phyloP scores from a whole-genome alignment of 2,329 filamentous ascomycete genomes.

The Elsinoe australis region DNA sequence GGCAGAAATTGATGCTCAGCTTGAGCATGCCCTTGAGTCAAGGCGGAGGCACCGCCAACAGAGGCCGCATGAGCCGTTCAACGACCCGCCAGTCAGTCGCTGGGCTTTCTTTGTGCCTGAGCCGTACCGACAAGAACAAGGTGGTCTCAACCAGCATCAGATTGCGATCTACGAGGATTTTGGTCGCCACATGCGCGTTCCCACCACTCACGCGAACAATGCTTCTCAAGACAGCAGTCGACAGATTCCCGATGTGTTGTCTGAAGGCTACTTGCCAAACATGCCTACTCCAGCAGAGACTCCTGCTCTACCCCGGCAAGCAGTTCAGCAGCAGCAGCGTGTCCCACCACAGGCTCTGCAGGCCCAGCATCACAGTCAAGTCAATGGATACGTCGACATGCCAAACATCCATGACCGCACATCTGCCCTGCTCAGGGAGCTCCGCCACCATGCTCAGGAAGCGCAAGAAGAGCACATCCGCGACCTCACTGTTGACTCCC shows the following conservation, averaged over 20 bases:
- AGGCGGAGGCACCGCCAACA: slow-evolving; percentile 68
- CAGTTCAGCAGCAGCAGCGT: slow-evolving; percentile 42
- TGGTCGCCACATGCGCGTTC: slow-evolving; percentile 67
- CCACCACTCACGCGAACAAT: slow-evolving; percentile 46
- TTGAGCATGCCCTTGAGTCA: slow-evolving; percentile 70
- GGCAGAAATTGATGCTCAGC: slow-evolving; percentile 89
- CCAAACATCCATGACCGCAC: slow-evolving; percentile 47
- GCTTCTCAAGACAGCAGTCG: slow-evolving; percentile 52
- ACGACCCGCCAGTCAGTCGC: slow-evolving; percentile 69
- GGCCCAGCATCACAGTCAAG: slow-evolving; percentile 37
- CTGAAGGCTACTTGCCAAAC: slow-evolving; percentile 56
- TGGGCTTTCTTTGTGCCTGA: slow-evolving; percentile 93
- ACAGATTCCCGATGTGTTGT: slow-evolving; percentile 55
- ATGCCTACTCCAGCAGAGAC: slow-evolving; percentile 56
- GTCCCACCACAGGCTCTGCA: slow-evolving; percentile 30
- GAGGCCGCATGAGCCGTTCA: slow-evolving; percentile 74
- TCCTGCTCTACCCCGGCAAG: slow-evolving; percentile 53
- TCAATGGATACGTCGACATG: slow-evolving; percentile 55
- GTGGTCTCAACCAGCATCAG: slow-evolving; percentile 81
- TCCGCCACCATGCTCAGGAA: slow-evolving; percentile 50
- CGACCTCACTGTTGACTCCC: slow-evolving; percentile 48
- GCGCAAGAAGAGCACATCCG: slow-evolving; percentile 51
- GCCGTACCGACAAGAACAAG: slow-evolving; percentile 78
- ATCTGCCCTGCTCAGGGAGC: slow-evolving; percentile 48
- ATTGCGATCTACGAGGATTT: slow-evolving; percentile 97